Conservation (phyloP, 352 stramenopile species). For the Phytophthora capsici region DNA sequence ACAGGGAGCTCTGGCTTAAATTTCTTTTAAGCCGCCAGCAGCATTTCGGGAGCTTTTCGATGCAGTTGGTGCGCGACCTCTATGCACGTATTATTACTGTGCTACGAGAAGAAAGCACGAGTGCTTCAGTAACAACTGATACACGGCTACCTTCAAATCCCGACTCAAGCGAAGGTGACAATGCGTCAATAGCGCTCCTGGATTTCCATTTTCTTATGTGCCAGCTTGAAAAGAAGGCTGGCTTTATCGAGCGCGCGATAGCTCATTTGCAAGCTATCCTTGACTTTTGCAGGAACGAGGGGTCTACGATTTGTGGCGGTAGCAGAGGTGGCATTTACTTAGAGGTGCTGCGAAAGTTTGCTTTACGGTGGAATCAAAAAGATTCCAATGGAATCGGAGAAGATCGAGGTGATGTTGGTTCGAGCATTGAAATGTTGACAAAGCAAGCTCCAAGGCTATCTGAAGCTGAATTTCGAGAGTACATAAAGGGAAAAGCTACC, state of each 20-base stretch:
- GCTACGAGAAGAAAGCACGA: constrained; percentile 42
- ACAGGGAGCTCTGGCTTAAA: constrained; percentile 62
- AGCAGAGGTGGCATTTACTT: constrained; percentile 21
- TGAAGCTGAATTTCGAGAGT: constrained; percentile 18
- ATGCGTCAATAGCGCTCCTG: constrained; percentile 39
- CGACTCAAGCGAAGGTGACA: constrained; percentile 1
- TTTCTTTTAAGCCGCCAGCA: constrained; percentile 58
- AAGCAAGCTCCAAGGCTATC: constrained; percentile 15
- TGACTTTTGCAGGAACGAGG: constrained; percentile 49
- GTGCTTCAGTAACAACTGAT: neutral
- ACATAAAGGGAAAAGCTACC: constrained; percentile 23
- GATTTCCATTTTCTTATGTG: constrained; percentile 63
- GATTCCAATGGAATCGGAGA: constrained; percentile 36
- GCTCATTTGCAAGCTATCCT: constrained; percentile 72
- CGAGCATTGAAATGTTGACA: neutral
- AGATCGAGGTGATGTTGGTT: neutral
- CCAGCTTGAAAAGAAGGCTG: constrained; percentile 57
- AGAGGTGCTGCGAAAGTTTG: constrained; percentile 40
- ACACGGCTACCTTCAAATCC: neutral
- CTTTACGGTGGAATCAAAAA: constrained; percentile 40
- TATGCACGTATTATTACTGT: constrained; percentile 71
- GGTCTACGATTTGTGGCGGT: neutral
- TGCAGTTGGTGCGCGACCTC: constrained; percentile 69
- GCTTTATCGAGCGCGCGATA: constrained; percentile 68
- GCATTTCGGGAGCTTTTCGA: constrained; percentile 76